Conservation (phyloP, 371 early-diverging fungal species). For the Polyrhizophydium stewartii region DNA sequence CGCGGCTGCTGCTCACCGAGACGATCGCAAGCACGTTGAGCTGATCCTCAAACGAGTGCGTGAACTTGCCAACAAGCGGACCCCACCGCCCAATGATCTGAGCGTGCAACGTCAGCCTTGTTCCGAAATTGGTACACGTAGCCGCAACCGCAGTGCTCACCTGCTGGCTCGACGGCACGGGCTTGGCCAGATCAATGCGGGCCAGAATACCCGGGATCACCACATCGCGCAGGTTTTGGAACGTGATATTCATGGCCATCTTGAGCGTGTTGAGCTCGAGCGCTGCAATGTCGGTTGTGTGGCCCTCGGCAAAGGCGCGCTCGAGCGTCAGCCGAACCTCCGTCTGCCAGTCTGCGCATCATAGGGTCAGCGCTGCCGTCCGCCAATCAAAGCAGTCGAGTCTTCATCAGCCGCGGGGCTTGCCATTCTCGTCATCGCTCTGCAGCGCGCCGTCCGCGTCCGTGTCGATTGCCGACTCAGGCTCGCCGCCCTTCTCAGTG, state of each 20-base stretch:
- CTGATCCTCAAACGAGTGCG: conserved; percentile 73
- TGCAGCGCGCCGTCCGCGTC: conserved; percentile 39
- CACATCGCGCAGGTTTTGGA: conserved; percentile 69
- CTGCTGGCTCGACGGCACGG: conserved; percentile 27
- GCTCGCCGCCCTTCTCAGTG: conserved; percentile 17
- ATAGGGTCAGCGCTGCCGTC: too few relatives aligned
- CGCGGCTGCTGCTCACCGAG: conserved; percentile 33
- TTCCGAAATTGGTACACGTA: conserved; percentile 3
- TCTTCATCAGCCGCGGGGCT: too few relatives aligned
- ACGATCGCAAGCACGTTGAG: conserved; percentile 63
- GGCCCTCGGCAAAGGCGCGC: conserved; percentile 74
- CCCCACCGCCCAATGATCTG: conserved; percentile 65
- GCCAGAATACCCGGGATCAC: conserved; percentile 61
- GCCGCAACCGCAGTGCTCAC: conserved; percentile 4
- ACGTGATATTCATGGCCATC: conserved; percentile 83
- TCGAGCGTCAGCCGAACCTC: conserved; percentile 79
- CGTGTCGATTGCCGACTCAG: conserved; percentile 17
- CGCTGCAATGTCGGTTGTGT: conserved; percentile 69
- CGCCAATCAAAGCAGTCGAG: too few relatives aligned
- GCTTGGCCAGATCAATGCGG: conserved; percentile 12
- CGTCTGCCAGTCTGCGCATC: neutral
- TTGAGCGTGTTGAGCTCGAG: conserved; percentile 88
- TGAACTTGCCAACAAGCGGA: conserved; percentile 63
- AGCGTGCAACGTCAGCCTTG: conserved; percentile 20
- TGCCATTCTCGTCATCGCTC: conserved; percentile 10